These are phyloP conservation scores for Hebeloma cylindrosporum DNA, from an alignment of 768 basidiomycete species.

Conservation along the genomic window DNA sequence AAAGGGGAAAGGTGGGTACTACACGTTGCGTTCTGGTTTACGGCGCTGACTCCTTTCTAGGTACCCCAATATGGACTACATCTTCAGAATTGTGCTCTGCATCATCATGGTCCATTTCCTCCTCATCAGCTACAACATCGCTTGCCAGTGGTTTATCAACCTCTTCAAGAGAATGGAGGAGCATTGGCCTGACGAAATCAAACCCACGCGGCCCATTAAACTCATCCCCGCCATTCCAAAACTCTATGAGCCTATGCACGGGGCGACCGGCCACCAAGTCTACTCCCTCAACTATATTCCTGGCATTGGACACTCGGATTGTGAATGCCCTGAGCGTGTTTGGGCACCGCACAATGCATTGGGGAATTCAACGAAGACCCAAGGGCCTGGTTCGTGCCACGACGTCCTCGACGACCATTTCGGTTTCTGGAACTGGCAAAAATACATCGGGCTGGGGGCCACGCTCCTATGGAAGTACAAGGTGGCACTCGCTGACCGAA, in stretches of 20 bases:
- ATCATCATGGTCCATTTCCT: neutral
- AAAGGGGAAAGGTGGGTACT: slow-evolving; percentile 28
- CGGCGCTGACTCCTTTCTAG: slow-evolving; percentile 9
- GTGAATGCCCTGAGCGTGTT: slow-evolving; percentile 31
- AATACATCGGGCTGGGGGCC: slow-evolving; percentile 20
- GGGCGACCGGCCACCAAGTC: slow-evolving; percentile 16
- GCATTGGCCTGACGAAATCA: neutral
- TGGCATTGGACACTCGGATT: slow-evolving; percentile 27
- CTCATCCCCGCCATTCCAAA: slow-evolving; percentile 28
- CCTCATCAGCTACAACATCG: slow-evolving; percentile 29
- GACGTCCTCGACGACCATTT: slow-evolving; percentile 35
- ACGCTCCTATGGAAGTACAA: slow-evolving; percentile 10
- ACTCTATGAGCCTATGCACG: slow-evolving; percentile 30
- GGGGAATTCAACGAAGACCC: slow-evolving; percentile 30
- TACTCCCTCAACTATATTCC: slow-evolving; percentile 27
- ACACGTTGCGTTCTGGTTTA: neutral
- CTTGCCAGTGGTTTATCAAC: slow-evolving; percentile 26
- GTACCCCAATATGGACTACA: slow-evolving; percentile 29
- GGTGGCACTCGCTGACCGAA: slow-evolving; percentile 13
- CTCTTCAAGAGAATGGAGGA: slow-evolving; percentile 16
- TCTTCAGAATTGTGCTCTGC: slow-evolving; percentile 13
- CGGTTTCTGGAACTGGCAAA: slow-evolving; percentile 29
- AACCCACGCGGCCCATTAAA: neutral
- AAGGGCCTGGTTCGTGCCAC: slow-evolving; percentile 28
- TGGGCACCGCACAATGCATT: slow-evolving; percentile 31